Base-by-base conservation (phyloP, 768 basidiomycete genomes). In the Lenzites betulinus region DNA sequence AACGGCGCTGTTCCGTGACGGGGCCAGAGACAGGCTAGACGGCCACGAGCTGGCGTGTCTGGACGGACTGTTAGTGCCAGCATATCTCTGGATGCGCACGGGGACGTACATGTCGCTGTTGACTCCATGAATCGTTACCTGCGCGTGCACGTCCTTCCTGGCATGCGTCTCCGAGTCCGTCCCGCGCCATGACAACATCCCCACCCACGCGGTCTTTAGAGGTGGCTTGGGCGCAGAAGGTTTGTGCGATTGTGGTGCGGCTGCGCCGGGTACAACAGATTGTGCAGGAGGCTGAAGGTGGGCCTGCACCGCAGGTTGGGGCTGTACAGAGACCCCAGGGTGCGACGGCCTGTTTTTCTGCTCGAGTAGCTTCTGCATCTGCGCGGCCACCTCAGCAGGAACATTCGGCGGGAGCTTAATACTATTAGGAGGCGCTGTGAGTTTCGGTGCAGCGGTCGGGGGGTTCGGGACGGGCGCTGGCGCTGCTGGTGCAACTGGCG, bases 1-100 rank as follows among this genome's bases (percentile, higher is more conserved):
- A 12, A 82, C 77, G 0, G 77, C 69, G 4, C 74, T 77, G 42
- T 81, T 78, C 42, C 72, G 72, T 23, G 79, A 75, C 7, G 79
- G 73, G 16, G 70, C 72, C 7, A 87, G 69, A 1, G 69, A 64
- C 63, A 88, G 63, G 3, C 66, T 65, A 8, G 63, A 55, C 1
- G 88, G 87, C 87, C 86, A 89, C 0, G 76, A 80, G 2, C 82
- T 76, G 7, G 77, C 62, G 46, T 71, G 81, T 54, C 88, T 89
- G 26, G 0, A 18, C 3, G 22, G 33, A n/a, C n/a, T n/a, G 22
- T 28, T 4, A 20, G 48, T 33, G 18, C 7, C 3, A 44, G 16
- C 12, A 47, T 13, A 23, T 22, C 28, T 3, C 20, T 0, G 9
- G 3, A 18, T 7, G 23, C 2, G 5, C n/a, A 57, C 15, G 30